Percentiles rank a stretch among this genome's conserved stretches.
Conservation (phyloP, 306 rosid genomes). For the Cucumis sativus region Cucumber_9930_V3 NC_026658.2:18725501-18726000, state of each 20-base stretch:
- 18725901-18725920: slow-evolving; percentile 89
- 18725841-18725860: not conserved
- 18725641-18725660: not conserved
- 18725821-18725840: not conserved
- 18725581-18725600: not conserved
- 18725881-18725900: slow-evolving; percentile 71
- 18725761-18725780: not conserved
- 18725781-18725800: not conserved
- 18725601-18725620: not conserved
- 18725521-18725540: not conserved
- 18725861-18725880: slow-evolving; percentile 1
- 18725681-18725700: not conserved
- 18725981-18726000: not conserved
- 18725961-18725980: slow-evolving; percentile 55
- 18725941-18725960: slow-evolving; percentile 63
- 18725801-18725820: not conserved
- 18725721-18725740: not conserved
- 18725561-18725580: not conserved
- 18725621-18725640: not conserved
- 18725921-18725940: slow-evolving; percentile 82
- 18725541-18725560: not conserved
- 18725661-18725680: not conserved
- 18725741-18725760: not conserved
- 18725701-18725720: not conserved
- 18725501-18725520: not conserved